phyloP scores from a whole-genome alignment of 306 rosid species.

The Begonia fuchsioides region DNA sequence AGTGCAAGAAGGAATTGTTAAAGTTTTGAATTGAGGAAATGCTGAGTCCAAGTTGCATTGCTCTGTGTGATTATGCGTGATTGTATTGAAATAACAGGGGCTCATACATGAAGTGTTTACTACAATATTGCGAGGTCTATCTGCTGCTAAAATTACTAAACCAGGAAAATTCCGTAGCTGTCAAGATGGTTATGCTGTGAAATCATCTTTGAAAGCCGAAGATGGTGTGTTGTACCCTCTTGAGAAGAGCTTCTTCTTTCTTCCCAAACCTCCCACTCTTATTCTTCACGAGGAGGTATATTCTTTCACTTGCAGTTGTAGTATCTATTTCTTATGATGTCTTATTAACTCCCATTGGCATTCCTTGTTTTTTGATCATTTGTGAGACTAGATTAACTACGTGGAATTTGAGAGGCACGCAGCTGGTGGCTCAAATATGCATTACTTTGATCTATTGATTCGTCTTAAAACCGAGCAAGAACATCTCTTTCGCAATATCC shows the following conservation, averaged over 20 bases:
- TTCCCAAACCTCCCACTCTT: conserved; percentile 96
- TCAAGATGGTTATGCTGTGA: conserved; percentile 96
- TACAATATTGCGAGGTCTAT: conserved; percentile 76
- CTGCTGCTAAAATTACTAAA: conserved; percentile 84
- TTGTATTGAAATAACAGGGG: conserved; percentile 45
- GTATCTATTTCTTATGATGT: conserved; percentile 5
- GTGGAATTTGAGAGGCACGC: conserved; percentile 95
- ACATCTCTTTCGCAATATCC: conserved; percentile 91
- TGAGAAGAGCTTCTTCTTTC: conserved; percentile 96
- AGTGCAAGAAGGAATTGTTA: no score
- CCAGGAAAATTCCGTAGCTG: conserved; percentile 97
- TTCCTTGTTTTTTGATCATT: conserved; percentile 10
- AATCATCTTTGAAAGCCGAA: conserved; percentile 96
- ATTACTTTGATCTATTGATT: conserved; percentile 89
- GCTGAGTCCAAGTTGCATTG: background rate
- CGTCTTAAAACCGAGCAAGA: conserved; percentile 93
- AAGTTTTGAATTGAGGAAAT: no score
- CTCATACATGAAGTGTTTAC: conserved; percentile 94
- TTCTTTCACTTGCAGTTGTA: conserved; percentile 4
- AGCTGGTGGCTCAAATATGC: conserved; percentile 97
- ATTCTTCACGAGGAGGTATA: conserved; percentile 88
- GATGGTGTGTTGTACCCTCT: conserved; percentile 96
- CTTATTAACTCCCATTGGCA: conserved; percentile 2
- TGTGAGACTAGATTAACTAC: conserved; percentile 51
- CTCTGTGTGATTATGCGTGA: background rate